Conservation (phyloP, 345 rosid genomes). For the Lagerstroemia speciosa region DNA sequence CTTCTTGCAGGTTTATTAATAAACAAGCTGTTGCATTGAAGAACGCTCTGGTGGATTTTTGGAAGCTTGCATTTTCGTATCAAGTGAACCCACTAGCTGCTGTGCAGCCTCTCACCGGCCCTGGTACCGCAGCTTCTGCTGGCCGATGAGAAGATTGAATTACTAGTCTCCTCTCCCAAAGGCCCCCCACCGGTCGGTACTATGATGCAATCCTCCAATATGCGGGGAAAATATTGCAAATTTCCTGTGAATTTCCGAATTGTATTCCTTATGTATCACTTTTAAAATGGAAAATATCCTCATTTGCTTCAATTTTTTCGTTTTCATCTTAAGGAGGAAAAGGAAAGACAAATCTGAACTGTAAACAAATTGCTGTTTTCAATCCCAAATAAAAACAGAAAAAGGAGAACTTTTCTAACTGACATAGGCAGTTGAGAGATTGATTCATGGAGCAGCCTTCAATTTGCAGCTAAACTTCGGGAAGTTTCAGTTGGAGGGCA, state of each 20-base stretch:
- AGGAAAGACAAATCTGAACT: too few species aligned
- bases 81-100: slow-evolving; percentile 92
- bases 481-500: too few species aligned
- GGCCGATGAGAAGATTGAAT: slow-evolving; percentile 8
- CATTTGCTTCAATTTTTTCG: not conserved
- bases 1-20: slow-evolving; percentile 34
- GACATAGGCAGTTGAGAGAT: too few species aligned
- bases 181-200: too few species aligned
- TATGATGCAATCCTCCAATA: too few species aligned
- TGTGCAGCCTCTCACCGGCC: slow-evolving; percentile 53
- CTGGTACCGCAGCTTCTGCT: slow-evolving; percentile 13
- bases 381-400: too few species aligned
- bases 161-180: not conserved
- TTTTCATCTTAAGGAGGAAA: too few species aligned
- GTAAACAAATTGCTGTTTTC: too few species aligned
- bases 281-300: not conserved
- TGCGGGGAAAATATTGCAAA: not conserved
- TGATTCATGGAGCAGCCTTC: too few species aligned
- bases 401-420: too few species aligned
- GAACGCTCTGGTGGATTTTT: slow-evolving; percentile 61
- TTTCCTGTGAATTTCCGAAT: not conserved
- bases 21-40: slow-evolving; percentile 33
- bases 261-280: not conserved
- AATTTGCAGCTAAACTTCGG: too few species aligned
- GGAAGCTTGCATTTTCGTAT: slow-evolving; percentile 87